phyloP scores from a whole-genome alignment of 2,329 filamentous ascomycete species.

The Hortaea werneckii region DNA sequence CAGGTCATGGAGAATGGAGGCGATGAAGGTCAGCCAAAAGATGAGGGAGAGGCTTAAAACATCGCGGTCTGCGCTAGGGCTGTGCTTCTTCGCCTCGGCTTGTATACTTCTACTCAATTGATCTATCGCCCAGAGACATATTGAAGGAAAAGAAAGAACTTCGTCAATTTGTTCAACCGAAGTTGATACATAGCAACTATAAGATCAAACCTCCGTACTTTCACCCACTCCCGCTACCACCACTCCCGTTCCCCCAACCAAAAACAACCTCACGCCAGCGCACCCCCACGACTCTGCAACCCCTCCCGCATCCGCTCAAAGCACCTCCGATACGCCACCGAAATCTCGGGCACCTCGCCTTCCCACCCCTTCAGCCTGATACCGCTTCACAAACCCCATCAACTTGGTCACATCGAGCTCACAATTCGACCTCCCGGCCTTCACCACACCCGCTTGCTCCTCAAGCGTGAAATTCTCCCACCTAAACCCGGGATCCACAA shows the following conservation, averaged over 20 bases:
- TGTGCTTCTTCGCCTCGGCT: too few relatives aligned
- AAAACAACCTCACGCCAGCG: not conserved
- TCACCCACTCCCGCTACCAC: too few relatives aligned
- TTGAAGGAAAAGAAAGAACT: too few relatives aligned
- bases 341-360: slow-evolving; percentile 50
- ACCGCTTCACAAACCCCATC: slow-evolving; percentile 49
- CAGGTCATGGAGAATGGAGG: not conserved
- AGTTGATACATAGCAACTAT: too few relatives aligned
- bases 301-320: slow-evolving; percentile 48
- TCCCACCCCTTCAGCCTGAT: slow-evolving; percentile 27
- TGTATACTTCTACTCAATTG: too few relatives aligned
- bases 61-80: too few relatives aligned
- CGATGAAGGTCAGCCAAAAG: not conserved
- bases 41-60: not conserved
- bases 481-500: slow-evolving; percentile 49
- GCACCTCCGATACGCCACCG: slow-evolving; percentile 51
- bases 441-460: slow-evolving; percentile 57
- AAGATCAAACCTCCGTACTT: too few relatives aligned
- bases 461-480: slow-evolving; percentile 59
- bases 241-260: too few relatives aligned
- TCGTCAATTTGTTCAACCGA: too few relatives aligned
- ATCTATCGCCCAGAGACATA: too few relatives aligned
- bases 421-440: slow-evolving; percentile 58
- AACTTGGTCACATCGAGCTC: slow-evolving; percentile 52
- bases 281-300: slow-evolving; percentile 6